Conservation (phyloP, 192 early-diverging fungal genomes). For the Podila horticola region DNA sequence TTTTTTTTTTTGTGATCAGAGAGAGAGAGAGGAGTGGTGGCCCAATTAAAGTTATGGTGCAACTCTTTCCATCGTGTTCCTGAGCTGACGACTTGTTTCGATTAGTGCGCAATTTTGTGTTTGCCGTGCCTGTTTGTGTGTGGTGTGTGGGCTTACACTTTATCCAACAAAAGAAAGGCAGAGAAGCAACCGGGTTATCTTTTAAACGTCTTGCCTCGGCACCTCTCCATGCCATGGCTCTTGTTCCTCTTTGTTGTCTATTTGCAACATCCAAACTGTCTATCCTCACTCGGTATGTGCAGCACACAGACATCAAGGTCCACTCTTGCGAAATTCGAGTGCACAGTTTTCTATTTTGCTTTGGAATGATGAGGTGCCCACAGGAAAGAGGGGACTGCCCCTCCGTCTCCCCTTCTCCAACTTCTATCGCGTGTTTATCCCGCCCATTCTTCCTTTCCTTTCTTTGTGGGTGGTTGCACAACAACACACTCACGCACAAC, state of each 20-base stretch:
- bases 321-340: neutral
- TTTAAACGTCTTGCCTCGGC: neutral
- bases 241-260: neutral
- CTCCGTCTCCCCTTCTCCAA: neutral
- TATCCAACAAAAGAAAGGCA: neutral
- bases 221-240: neutral
- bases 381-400: too few species aligned
- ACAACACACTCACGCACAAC: too few species aligned
- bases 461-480: too few species aligned
- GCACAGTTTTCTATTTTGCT: too few species aligned
- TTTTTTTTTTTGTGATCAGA: too few species aligned
- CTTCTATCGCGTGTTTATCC: too few species aligned
- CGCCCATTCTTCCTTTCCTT: too few species aligned
- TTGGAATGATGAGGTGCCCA: too few species aligned
- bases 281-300: too few species aligned
- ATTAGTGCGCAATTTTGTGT: too few species aligned
- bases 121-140: too few species aligned
- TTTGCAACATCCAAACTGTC: neutral
- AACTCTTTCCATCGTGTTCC: slow-evolving; percentile 1
- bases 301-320: too few species aligned
- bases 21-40: neutral
- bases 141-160: neutral
- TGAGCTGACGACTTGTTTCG: neutral
- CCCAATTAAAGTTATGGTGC: neutral
- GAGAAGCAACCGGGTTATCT: neutral